These are phyloP conservation scores for Penicillium sp. DNA, from an alignment of 2,329 filamentous ascomycete species.

Conservation along the genomic window DNA sequence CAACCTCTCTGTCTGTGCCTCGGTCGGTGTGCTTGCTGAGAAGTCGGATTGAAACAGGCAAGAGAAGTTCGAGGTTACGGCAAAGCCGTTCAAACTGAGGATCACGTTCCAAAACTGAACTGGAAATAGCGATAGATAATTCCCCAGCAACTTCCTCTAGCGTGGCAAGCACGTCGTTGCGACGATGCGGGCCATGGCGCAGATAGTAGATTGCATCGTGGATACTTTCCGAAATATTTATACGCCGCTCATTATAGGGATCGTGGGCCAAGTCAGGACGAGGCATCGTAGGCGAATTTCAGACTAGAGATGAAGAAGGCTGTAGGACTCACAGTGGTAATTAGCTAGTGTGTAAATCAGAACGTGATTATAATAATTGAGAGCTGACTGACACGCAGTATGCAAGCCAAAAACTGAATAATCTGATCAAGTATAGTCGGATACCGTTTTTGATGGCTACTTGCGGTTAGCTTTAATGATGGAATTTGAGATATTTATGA, in stretches of 20 bases:
- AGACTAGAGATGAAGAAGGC: not conserved
- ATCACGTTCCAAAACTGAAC: not conserved
- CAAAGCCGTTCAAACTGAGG: not conserved
- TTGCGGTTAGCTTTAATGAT: no score
- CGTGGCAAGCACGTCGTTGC: not conserved
- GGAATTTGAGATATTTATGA: not conserved
- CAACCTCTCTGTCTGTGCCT: not conserved
- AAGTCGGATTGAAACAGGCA: not conserved
- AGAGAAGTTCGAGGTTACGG: not conserved
- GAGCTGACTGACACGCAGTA: no score
- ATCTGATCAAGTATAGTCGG: no score
- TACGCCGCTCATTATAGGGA: not conserved
- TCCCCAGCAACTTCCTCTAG: not conserved
- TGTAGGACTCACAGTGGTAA: not conserved
- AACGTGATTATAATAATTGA: not conserved
- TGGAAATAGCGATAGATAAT: not conserved
- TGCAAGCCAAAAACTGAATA: no score
- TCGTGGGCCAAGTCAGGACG: not conserved
- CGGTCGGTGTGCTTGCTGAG: not conserved
- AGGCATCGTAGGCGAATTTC: not conserved
- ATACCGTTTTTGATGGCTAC: no score
- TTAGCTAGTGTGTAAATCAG: not conserved
- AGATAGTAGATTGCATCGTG: conserved; percentile 3
- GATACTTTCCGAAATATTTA: not conserved
- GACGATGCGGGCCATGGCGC: not conserved